Conservation (phyloP, 371 early-diverging fungal genomes). For the Haplosporangium sp. region DNA sequence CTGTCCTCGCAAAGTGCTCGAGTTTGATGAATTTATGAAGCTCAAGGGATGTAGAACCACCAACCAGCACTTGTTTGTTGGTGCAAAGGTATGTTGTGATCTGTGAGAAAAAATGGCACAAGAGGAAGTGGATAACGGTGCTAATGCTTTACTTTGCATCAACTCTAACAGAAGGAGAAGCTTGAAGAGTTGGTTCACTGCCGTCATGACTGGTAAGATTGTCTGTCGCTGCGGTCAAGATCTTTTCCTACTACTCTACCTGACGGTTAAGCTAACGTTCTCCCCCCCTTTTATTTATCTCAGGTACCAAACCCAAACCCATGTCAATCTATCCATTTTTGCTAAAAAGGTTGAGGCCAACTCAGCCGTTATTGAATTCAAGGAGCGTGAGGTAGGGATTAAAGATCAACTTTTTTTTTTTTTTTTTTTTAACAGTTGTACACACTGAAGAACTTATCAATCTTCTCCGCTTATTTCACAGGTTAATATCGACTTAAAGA, state of each 20-base stretch:
- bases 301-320: constrained; percentile 87
- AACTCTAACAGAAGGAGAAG: constrained; percentile 27
- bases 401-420: background rate
- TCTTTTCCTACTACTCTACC: background rate
- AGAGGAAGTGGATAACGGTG: background rate
- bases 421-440: background rate
- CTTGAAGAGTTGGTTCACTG: constrained; percentile 77
- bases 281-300: constrained; percentile 4
- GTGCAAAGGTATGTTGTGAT: constrained; percentile 33
- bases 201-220: constrained; percentile 84
- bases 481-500: constrained; percentile 63
- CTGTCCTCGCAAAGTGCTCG: constrained; percentile 89
- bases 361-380: constrained; percentile 75
- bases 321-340: constrained; percentile 89
- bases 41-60: constrained; percentile 90
- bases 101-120: background rate
- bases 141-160: background rate
- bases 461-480: constrained; percentile 12
- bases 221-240: background rate
- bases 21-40: constrained; percentile 97
- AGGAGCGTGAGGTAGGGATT: constrained; percentile 43
- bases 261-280: background rate
- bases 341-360: constrained; percentile 88
- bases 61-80: constrained; percentile 86
- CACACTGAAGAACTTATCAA: too few species aligned